A percentile compares a stretch with the other conserved stretches of the same genome.
These are phyloP conservation scores for Bombardia bombarda DNA, from an alignment of 495 filamentous ascomycete genomes.

Conservation along the genomic window DNA sequence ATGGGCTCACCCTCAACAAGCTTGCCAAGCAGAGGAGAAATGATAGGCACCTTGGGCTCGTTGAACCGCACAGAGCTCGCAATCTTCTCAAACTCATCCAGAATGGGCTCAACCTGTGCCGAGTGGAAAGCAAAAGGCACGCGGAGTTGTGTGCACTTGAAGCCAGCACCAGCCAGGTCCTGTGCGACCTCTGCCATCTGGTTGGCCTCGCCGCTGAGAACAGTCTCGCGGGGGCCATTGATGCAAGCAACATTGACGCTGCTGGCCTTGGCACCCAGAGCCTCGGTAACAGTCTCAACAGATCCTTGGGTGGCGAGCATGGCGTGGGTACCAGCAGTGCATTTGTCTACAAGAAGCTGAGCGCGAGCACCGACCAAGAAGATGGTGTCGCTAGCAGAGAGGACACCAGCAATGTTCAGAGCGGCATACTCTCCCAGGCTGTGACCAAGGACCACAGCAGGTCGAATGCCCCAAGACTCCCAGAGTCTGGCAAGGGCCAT, in stretches of 20 bases:
- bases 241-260: constrained; percentile 48
- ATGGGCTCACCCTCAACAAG: constrained; percentile 51
- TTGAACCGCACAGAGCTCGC: constrained; percentile 53
- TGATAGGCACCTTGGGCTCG: constrained; percentile 55
- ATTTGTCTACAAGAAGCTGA: constrained; percentile 63
- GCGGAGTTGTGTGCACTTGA: constrained; percentile 61
- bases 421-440: constrained; percentile 86
- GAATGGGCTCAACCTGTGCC: constrained; percentile 67
- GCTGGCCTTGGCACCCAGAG: constrained; percentile 25
- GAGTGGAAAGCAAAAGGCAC: constrained; percentile 81
- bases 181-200: constrained; percentile 53
- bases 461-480: constrained; percentile 68
- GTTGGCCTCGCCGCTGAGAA: constrained; percentile 45
- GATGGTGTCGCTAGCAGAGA: constrained; percentile 72
- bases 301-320: constrained; percentile 54
- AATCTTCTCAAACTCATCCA: constrained; percentile 55
- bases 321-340: constrained; percentile 60
- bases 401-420: constrained; percentile 68
- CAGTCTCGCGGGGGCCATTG: constrained; percentile 54
- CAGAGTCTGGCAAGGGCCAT: constrained; percentile 80
- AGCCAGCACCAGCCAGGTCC: constrained; percentile 46
- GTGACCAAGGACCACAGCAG: constrained; percentile 75
- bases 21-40: constrained; percentile 60
- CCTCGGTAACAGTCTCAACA: constrained; percentile 30
- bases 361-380: constrained; percentile 75